Conservation (phyloP, 73 alveolate genomes). For the Breviolum minutum region DNA sequence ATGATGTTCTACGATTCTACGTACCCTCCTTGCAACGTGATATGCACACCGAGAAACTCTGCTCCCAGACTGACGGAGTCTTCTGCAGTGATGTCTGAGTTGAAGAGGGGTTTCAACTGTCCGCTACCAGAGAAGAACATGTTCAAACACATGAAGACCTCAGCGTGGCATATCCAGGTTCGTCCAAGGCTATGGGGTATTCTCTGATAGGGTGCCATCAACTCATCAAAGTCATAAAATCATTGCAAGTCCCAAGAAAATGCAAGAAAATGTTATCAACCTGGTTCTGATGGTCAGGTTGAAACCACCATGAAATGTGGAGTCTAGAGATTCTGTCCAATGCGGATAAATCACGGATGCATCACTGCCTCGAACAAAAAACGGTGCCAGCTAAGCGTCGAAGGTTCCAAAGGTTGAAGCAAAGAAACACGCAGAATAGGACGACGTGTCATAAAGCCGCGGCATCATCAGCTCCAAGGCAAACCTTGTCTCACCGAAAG, state of each 20-base stretch:
- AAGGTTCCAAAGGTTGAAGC: conserved; percentile 90
- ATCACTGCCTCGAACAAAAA: no score
- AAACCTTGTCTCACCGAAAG: background rate
- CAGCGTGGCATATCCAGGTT: background rate
- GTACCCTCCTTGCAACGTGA: no score
- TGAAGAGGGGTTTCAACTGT: conserved; percentile 86
- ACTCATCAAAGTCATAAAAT: no score
- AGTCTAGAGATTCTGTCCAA: no score
- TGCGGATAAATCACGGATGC: no score
- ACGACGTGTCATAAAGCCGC: conserved; percentile 83
- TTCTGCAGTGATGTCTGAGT: conserved; percentile 77
- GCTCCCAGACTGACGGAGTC: conserved; percentile 15
- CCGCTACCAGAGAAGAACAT: conserved; percentile 83
- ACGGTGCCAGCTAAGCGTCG: background rate
- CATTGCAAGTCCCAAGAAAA: background rate
- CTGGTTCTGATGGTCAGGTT: background rate
- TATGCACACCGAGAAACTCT: conserved; percentile 1
- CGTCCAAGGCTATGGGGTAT: no score
- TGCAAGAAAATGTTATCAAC: background rate
- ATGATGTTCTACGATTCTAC: background rate
- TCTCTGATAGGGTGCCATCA: no score
- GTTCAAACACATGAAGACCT: conserved; percentile 88
- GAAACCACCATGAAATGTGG: no score
- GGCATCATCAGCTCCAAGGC: conserved; percentile 94
- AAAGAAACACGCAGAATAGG: conserved; percentile 83